Evolutionary conservation across 805 yeast species (phyloP).

Genomic region (Yarrowia sp.): DNA sequence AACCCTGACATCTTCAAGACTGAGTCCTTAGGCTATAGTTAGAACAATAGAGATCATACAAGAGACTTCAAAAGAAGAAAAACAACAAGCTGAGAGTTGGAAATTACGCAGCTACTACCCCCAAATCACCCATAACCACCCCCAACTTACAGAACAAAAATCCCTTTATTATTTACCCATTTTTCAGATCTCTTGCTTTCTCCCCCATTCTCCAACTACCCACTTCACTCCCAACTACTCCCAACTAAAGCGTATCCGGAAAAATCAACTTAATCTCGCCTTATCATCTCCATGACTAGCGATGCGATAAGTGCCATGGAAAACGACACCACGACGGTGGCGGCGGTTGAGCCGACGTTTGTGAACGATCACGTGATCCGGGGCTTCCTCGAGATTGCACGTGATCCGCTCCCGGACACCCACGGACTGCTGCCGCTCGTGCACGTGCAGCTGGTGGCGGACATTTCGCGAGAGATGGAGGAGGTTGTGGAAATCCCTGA

Average conservation of each 20-base stretch:
- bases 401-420: slow-evolving; percentile 3
- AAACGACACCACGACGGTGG: not conserved
- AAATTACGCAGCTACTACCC: no score
- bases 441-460: slow-evolving; percentile 13
- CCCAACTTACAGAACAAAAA: no score
- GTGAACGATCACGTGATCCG: slow-evolving; percentile 14
- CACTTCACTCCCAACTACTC: not conserved
- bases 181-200: no score
- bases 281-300: slow-evolving; percentile 25
- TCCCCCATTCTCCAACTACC: not conserved
- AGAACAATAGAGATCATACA: no score
- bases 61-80: no score
- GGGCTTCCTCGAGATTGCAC: not conserved
- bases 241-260: not conserved
- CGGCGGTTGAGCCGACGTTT: not conserved
- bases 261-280: slow-evolving; percentile 20
- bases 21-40: no score
- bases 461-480: not conserved
- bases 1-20: no score
- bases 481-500: not conserved
- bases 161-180: no score
- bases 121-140: no score
- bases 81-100: no score
- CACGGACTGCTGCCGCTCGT: slow-evolving; percentile 2
- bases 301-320: slow-evolving; percentile 4